Evolutionary conservation across 805 yeast genomes (phyloP).

Genomic region (Jamesozyma hellenica): DNA sequence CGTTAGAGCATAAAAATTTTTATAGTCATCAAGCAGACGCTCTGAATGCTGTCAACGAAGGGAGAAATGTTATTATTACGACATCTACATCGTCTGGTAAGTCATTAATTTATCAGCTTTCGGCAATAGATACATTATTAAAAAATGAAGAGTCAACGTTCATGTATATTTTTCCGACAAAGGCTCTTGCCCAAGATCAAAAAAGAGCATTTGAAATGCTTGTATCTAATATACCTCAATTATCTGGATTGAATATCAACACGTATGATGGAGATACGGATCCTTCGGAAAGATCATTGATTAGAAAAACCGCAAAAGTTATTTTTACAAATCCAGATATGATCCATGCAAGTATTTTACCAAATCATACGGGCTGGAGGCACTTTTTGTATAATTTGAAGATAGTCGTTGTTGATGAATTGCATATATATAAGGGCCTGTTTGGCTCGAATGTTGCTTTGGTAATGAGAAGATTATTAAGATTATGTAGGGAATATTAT

Average conservation of each 20-base stretch:
- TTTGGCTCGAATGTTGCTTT: conserved; percentile 90
- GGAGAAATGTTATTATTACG: conserved; percentile 71
- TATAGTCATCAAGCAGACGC: conserved; percentile 83
- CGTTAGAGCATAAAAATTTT: conserved; percentile 42
- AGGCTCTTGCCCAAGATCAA: conserved; percentile 96
- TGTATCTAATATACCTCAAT: conserved; percentile 39
- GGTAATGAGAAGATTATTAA: conserved; percentile 66
- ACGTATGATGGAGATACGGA: conserved; percentile 95
- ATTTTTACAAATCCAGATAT: conserved; percentile 94
- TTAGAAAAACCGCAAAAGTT: conserved; percentile 60
- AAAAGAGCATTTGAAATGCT: conserved; percentile 62
- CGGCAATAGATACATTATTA: conserved; percentile 48
- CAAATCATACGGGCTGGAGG: conserved; percentile 67
- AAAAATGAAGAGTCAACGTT: conserved; percentile 45
- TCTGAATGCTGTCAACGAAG: conserved; percentile 43
- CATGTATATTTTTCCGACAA: conserved; percentile 88
- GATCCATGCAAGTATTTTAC: conserved; percentile 75
- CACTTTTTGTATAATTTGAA: conserved; percentile 53
- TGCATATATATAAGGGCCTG: conserved; percentile 81
- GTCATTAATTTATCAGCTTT: conserved; percentile 82
- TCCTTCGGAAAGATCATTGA: conserved; percentile 37
- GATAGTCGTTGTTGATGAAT: conserved; percentile 71
- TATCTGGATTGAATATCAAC: conserved; percentile 44
- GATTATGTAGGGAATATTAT: conserved; percentile 36
- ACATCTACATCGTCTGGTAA: conserved; percentile 96